Evolutionary conservation across 2,329 filamentous ascomycete species (phyloP).

Genomic region (Stylonectria norvegica): DNA sequence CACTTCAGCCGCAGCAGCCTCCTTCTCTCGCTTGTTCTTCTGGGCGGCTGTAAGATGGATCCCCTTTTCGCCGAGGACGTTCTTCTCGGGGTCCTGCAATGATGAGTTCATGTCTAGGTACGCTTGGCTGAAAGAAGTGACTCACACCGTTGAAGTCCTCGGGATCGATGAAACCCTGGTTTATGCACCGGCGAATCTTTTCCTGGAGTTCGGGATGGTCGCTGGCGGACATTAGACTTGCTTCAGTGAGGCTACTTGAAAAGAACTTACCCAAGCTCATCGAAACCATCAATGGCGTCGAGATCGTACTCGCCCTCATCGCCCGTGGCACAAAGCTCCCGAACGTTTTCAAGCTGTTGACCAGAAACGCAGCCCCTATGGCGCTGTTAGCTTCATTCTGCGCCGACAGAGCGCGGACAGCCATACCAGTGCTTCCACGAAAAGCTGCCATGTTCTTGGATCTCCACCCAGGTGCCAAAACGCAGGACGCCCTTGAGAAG

Average conservation of each 20-base stretch:
- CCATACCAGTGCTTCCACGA: conserved; percentile 83
- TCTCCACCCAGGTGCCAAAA: conserved; percentile 68
- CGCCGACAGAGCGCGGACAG: conserved; percentile 1
- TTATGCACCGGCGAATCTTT: conserved; percentile 70
- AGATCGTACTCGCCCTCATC: conserved; percentile 55
- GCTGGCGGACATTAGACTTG: conserved; percentile 25
- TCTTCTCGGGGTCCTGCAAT: conserved; percentile 68
- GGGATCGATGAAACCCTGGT: conserved; percentile 75
- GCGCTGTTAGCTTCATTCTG: too few species aligned
- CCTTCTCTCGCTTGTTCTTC: conserved; percentile 34
- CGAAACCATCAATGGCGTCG: conserved; percentile 73
- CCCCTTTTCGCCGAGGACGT: conserved; percentile 63
- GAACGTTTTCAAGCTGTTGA: conserved; percentile 63
- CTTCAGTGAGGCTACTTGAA: background rate
- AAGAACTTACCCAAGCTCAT: conserved; percentile 60
- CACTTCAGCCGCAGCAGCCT: conserved; percentile 25
- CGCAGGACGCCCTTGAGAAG: conserved; percentile 77
- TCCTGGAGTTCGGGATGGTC: conserved; percentile 60
- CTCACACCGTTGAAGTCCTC: conserved; percentile 87
- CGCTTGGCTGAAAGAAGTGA: conserved; percentile 20
- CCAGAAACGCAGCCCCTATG: conserved; percentile 86
- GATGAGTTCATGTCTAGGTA: conserved; percentile 9
- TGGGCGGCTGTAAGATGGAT: conserved; percentile 50
- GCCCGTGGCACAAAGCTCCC: conserved; percentile 49
- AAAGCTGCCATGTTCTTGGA: conserved; percentile 61